A percentile compares a stretch with the other conserved stretches of the same genome.
Evolutionary conservation across 495 filamentous ascomycete species (phyloP).

Genomic region (Neurospora sp.): DNA sequence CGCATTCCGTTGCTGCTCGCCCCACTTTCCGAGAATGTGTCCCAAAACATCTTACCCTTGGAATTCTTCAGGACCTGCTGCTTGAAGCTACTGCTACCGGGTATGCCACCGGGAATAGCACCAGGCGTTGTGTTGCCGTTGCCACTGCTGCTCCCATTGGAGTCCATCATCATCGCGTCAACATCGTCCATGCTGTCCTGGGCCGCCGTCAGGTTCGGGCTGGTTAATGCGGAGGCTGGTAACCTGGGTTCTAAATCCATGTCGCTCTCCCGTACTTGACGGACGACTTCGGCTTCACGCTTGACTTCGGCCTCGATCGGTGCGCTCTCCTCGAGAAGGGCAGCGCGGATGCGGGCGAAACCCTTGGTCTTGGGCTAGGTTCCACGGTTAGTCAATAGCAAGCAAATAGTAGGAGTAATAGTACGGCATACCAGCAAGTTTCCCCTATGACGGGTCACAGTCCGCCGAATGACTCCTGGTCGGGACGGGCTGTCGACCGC

Average conservation of each 20-base stretch:
- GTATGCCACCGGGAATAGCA: not conserved
- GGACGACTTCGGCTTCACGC: conserved; percentile 88
- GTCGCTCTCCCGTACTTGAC: conserved; percentile 75
- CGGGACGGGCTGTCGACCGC: conserved; percentile 31
- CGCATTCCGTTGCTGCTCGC: conserved; percentile 41
- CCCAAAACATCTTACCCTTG: conserved; percentile 69
- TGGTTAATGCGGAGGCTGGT: conserved; percentile 39
- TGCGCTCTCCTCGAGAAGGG: conserved; percentile 74
- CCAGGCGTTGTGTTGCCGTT: conserved; percentile 36
- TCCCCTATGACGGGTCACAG: conserved; percentile 68
- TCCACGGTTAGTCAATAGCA: conserved; percentile 3
- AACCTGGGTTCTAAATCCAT: conserved; percentile 38
- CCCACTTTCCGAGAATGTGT: conserved; percentile 51
- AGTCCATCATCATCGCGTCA: conserved; percentile 49
- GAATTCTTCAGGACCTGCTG: conserved; percentile 61
- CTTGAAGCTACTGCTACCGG: conserved; percentile 48
- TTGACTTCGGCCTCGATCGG: conserved; percentile 82
- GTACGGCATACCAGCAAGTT: conserved; percentile 65
- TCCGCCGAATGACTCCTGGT: conserved; percentile 49
- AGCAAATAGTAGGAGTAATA: not conserved
- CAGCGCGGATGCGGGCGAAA: conserved; percentile 86
- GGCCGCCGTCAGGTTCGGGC: conserved; percentile 29
- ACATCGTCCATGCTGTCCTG: conserved; percentile 46
- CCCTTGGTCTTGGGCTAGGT: conserved; percentile 79
- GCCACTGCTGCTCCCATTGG: conserved; percentile 17